phyloP scores from a whole-genome alignment of 1,139 yeast genomes.

The Geotrichum aggregatum region DNA sequence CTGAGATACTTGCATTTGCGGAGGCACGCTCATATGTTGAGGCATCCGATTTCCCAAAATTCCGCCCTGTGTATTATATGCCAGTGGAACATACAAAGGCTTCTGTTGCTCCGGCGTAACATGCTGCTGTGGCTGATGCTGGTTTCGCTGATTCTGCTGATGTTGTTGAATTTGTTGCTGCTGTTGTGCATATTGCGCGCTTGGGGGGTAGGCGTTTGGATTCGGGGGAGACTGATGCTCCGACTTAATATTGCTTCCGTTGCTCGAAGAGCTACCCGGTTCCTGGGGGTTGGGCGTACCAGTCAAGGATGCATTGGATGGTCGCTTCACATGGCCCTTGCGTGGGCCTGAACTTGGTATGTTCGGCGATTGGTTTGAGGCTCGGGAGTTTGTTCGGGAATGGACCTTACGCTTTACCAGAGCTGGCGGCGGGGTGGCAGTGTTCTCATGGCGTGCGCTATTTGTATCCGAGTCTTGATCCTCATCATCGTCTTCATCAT shows the following conservation, averaged over 20 bases:
- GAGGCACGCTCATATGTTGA: background rate
- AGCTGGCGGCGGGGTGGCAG: slow-evolving; percentile 10
- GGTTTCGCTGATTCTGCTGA: slow-evolving; percentile 14
- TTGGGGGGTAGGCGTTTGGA: background rate
- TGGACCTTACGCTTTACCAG: slow-evolving; percentile 5
- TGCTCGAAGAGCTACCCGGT: background rate
- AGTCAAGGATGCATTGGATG: slow-evolving; percentile 4
- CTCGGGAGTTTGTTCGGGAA: slow-evolving; percentile 5
- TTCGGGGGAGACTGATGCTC: background rate
- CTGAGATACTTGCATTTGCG: slow-evolving; percentile 1
- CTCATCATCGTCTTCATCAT: slow-evolving; percentile 27
- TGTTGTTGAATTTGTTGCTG: slow-evolving; percentile 23
- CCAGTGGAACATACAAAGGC: background rate
- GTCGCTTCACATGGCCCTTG: slow-evolving; percentile 10
- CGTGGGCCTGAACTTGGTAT: slow-evolving; percentile 17
- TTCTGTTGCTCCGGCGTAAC: background rate
- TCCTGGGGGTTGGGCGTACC: slow-evolving; percentile 5
- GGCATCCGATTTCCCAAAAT: background rate
- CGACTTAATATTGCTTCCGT: too few species aligned
- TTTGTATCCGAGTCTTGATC: slow-evolving; percentile 5
- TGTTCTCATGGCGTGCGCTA: slow-evolving; percentile 3
- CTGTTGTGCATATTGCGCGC: slow-evolving; percentile 8
- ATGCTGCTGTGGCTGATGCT: background rate
- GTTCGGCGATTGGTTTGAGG: slow-evolving; percentile 17
- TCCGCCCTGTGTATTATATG: background rate